phyloP scores from a whole-genome alignment of 2,329 filamentous ascomycete genomes.

The Talaromyces atroroseus region DNA sequence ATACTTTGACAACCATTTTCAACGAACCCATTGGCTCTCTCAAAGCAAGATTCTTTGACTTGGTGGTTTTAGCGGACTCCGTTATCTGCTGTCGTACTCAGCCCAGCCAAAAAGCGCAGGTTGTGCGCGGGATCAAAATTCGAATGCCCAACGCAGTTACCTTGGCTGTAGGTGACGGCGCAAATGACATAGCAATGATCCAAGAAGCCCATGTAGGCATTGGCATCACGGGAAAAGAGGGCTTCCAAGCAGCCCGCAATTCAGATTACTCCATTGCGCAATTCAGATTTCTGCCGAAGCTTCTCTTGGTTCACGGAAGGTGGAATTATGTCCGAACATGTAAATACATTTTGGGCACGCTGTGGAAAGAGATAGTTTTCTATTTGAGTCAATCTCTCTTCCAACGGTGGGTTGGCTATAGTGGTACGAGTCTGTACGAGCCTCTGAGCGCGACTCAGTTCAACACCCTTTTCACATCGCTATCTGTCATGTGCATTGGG shows the following conservation, averaged over 20 bases:
- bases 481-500: slow-evolving; percentile 71
- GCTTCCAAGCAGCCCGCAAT: slow-evolving; percentile 70
- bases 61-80: slow-evolving; percentile 66
- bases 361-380: slow-evolving; percentile 73
- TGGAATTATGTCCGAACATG: slow-evolving; percentile 70
- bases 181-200: slow-evolving; percentile 84
- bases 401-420: slow-evolving; percentile 68
- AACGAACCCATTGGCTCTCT: slow-evolving; percentile 49
- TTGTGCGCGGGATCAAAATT: slow-evolving; percentile 66
- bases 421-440: slow-evolving; percentile 73
- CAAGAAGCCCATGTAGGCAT: slow-evolving; percentile 77
- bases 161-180: slow-evolving; percentile 74
- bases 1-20: slow-evolving; percentile 64
- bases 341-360: slow-evolving; percentile 72
- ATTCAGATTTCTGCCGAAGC: slow-evolving; percentile 68
- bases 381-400: slow-evolving; percentile 71
- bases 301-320: slow-evolving; percentile 68
- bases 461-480: slow-evolving; percentile 81
- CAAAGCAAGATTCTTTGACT: slow-evolving; percentile 62
- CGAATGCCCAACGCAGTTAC: slow-evolving; percentile 66
- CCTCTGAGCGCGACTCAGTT: slow-evolving; percentile 74
- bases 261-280: slow-evolving; percentile 77
- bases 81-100: slow-evolving; percentile 78
- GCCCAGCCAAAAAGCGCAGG: slow-evolving; percentile 68
- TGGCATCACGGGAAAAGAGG: slow-evolving; percentile 75